phyloP scores from a whole-genome alignment of 2,329 filamentous ascomycete genomes.

The Eurotiales sp. region DNA sequence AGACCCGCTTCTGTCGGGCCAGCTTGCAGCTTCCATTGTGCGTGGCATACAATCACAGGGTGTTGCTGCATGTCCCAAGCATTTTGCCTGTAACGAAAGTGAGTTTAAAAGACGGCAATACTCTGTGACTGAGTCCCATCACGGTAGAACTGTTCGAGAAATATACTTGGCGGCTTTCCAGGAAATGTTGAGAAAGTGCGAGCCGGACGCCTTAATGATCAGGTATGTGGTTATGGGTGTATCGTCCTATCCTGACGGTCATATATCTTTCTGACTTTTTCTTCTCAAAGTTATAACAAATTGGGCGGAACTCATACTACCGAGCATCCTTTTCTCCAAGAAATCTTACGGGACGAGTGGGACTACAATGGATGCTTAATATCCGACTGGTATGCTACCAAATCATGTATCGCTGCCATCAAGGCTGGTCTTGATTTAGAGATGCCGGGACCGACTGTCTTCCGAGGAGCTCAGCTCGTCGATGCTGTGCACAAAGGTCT shows the following conservation, averaged over 20 bases:
- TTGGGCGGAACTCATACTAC: conserved; percentile 12
- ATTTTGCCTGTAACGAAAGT: conserved; percentile 46
- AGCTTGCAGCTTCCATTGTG: conserved; percentile 67
- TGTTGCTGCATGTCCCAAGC: conserved; percentile 71
- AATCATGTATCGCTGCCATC: conserved; percentile 26
- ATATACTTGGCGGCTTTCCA: conserved; percentile 63
- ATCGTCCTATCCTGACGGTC: too few relatives aligned
- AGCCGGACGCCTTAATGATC: conserved; percentile 55
- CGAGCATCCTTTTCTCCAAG: conserved; percentile 21
- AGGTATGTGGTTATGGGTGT: too few relatives aligned
- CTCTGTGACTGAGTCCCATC: conserved; percentile 24
- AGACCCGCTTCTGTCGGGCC: conserved; percentile 72
- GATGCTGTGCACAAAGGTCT: conserved; percentile 11
- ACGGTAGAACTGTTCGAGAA: conserved; percentile 49
- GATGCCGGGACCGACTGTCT: conserved; percentile 28
- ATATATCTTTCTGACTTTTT: neutral
- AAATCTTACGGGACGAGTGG: conserved; percentile 40
- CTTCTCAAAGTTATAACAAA: conserved; percentile 14
- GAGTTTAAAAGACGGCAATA: conserved; percentile 23
- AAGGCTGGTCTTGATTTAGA: conserved; percentile 34
- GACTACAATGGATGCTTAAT: conserved; percentile 38
- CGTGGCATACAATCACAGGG: conserved; percentile 69
- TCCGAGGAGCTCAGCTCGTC: conserved; percentile 14
- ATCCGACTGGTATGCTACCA: conserved; percentile 27
- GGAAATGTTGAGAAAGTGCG: conserved; percentile 54